phyloP scores from a whole-genome alignment of 352 stramenopile genomes.

The Paralagenidium karlingii region DNA sequence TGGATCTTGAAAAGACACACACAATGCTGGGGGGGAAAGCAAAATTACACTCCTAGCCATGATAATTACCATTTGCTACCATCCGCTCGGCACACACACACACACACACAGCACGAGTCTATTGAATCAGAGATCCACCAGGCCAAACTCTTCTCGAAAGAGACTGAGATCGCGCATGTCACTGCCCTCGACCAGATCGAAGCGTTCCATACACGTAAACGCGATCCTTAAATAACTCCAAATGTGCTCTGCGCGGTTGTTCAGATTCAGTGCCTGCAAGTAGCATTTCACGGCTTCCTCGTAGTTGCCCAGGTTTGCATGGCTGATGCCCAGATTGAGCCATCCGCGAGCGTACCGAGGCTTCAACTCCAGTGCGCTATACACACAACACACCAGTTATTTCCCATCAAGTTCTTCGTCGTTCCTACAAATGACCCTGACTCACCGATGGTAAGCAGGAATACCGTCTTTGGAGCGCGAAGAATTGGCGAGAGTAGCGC shows the following conservation, averaged over 20 bases:
- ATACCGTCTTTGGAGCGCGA: conserved; percentile 89
- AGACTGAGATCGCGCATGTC: conserved; percentile 68
- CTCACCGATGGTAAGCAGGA: conserved; percentile 81
- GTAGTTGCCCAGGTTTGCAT: conserved; percentile 94
- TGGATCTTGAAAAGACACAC: conserved; percentile 10
- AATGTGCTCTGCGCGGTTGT: conserved; percentile 92
- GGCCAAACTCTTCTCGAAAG: conserved; percentile 79
- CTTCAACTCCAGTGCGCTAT: conserved; percentile 89
- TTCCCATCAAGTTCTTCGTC: too few species aligned
- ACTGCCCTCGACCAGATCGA: conserved; percentile 91
- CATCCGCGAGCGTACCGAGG: conserved; percentile 94
- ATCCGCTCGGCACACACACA: too few species aligned
- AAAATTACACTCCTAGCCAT: too few species aligned
- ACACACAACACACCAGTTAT: not conserved
- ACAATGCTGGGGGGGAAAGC: too few species aligned
- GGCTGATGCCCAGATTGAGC: conserved; percentile 97
- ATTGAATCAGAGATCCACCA: conserved; percentile 51
- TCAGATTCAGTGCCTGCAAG: conserved; percentile 92
- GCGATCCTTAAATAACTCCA: conserved; percentile 98
- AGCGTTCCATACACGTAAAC: conserved; percentile 95
- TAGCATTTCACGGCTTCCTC: conserved; percentile 94
- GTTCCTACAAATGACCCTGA: conserved; percentile 1
- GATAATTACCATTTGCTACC: too few species aligned
- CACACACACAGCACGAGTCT: too few species aligned
- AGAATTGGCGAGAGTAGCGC: conserved; percentile 94